Evolutionary conservation across 208 protist genomes (phyloP), one percentile per base, ranked within the genome.

Genomic region (Wallacemonas sp.): DNA sequence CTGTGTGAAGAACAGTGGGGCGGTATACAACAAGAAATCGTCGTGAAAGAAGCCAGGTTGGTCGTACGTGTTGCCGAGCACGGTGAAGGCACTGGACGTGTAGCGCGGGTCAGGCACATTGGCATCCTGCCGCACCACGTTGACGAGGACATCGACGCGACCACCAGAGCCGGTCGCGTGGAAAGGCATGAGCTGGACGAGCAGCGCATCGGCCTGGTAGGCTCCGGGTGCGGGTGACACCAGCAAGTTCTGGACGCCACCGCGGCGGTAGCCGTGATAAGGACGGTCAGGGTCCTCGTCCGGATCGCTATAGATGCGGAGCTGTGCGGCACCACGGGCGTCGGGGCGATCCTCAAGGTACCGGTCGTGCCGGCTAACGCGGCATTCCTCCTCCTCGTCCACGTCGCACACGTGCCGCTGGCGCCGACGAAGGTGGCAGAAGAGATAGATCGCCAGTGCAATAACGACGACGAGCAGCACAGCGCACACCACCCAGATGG

Each of bases 11-110:
- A 76, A 52, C 10, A 94, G 69, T 32, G 88, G 81, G 0, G 52
- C 21, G 0, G 72, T 80, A 68, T 91, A 92, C 9, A 83, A 72
- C 24, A 90, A 59, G 48, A 81, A 94, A 29, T 72, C 58, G 30
- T 77, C 66, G 50, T 15, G 12, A 36, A 48, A 27, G 46, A 34
- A 66, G 60, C 45, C 45, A 9, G 45, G 45, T 26, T 53, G 45
- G 17, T 53, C 45, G 45, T 53, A 53, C 45, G 32, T 73, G 30
- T 77, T 78, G 29, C 84, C 76, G 10, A 91, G 69, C 24, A 93
- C 26, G 50, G 59, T 27, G 53, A 22, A 32, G 19, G 6, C 17
- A 29, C 6, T 53, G 19, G 26, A 26, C 24, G 45, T 53, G 45
- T 53, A 53, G 24, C 45, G 45, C 5, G 45, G 22, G 17, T 53